These are phyloP conservation scores for Epipyxis sp. DNA, from an alignment of 108 stramenopile species.

Conservation along the genomic window DNA sequence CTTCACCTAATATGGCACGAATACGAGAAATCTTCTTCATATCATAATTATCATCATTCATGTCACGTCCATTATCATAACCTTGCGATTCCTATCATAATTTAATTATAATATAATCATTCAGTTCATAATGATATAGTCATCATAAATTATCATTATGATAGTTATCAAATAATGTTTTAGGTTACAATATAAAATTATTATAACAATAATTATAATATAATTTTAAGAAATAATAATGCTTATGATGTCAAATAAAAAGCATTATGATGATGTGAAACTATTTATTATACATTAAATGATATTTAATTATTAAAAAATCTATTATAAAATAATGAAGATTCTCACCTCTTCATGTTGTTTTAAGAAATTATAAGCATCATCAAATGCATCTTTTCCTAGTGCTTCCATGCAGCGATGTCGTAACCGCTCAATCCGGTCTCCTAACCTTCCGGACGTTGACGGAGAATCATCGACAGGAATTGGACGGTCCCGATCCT, in stretches of 20 bases:
- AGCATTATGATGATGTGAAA: too few species aligned
- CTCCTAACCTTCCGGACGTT: conserved; percentile 48
- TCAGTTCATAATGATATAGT: too few species aligned
- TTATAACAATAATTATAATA: too few species aligned
- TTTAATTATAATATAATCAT: too few species aligned
- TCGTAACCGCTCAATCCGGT: conserved; percentile 47
- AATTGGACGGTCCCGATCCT: neutral
- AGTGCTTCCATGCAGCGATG: conserved; percentile 44
- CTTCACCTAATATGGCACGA: conserved; percentile 43
- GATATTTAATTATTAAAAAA: too few species aligned
- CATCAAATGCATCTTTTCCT: conserved; percentile 37
- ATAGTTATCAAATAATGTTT: too few species aligned
- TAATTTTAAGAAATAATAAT: too few species aligned
- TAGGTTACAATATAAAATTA: too few species aligned
- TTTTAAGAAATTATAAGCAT: conserved; percentile 51
- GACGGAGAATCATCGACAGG: neutral
- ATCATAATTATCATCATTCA: conserved; percentile 18
- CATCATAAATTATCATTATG: too few species aligned
- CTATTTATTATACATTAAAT: too few species aligned
- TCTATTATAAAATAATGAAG: neutral
- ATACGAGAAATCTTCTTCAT: conserved; percentile 23
- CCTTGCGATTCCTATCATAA: neutral
- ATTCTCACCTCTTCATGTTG: neutral
- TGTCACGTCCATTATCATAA: conserved; percentile 29
- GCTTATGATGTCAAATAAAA: too few species aligned